Conservation (phyloP, 345 rosid species). For the Ricinus communis region DNA sequence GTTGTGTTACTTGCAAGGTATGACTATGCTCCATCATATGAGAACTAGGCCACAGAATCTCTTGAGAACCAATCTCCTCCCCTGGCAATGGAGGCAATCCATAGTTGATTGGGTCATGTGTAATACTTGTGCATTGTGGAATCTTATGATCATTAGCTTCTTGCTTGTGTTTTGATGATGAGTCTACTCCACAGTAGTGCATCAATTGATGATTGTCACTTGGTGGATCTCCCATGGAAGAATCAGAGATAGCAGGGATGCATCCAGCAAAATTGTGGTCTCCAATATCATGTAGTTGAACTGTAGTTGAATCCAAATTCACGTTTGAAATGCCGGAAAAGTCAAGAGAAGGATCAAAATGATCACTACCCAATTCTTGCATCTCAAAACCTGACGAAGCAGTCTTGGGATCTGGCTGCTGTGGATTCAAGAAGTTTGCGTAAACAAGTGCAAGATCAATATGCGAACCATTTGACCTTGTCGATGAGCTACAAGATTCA, state of each 20-base stretch:
- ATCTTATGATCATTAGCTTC: constrained; percentile 8
- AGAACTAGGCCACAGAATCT: constrained; percentile 30
- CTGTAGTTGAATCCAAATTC: neutral
- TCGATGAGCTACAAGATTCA: constrained; percentile 23
- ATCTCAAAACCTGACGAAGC: constrained; percentile 8
- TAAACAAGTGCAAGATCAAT: constrained; percentile 61
- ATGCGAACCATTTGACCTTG: constrained; percentile 26
- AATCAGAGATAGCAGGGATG: constrained; percentile 2
- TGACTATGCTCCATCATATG: constrained; percentile 22
- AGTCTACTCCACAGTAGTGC: constrained; percentile 23
- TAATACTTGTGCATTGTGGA: constrained; percentile 2
- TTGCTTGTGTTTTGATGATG: constrained; percentile 5
- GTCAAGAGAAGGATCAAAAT: constrained; percentile 23
- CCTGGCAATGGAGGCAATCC: constrained; percentile 50
- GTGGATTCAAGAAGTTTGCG: constrained; percentile 55
- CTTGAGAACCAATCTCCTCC: constrained; percentile 31
- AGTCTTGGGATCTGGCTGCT: constrained; percentile 22
- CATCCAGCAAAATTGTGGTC: constrained; percentile 18
- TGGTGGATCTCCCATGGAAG: constrained; percentile 14
- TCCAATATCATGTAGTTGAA: constrained; percentile 7
- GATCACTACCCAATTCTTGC: constrained; percentile 25
- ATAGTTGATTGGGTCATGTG: constrained; percentile 19
- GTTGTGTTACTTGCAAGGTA: constrained; percentile 19
- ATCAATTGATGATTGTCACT: constrained; percentile 22
- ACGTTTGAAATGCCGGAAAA: constrained; percentile 15